Evolutionary conservation across 2,329 filamentous ascomycete species (phyloP).

Genomic region (Diaporthe citriasiana): DNA sequence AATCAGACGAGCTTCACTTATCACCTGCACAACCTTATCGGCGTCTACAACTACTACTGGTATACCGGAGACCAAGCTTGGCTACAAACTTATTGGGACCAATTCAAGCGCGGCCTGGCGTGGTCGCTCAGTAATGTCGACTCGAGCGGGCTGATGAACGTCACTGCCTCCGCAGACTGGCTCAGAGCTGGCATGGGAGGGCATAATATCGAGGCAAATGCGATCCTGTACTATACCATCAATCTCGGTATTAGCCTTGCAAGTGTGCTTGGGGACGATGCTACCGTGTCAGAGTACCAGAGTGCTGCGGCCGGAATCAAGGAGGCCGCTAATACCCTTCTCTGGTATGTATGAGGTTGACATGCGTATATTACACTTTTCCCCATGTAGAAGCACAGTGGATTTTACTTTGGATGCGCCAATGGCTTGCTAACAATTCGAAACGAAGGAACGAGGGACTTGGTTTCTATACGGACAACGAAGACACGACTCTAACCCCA

Average conservation of each 20-base stretch:
- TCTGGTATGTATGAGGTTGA: constrained; percentile 19
- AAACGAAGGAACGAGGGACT: constrained; percentile 26
- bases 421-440: background rate
- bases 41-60: constrained; percentile 70
- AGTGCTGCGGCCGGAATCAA: constrained; percentile 35
- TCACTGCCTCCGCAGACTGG: constrained; percentile 65
- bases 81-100: constrained; percentile 60
- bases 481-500: constrained; percentile 39
- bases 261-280: constrained; percentile 56
- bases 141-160: constrained; percentile 59
- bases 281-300: constrained; percentile 13
- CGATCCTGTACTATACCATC: constrained; percentile 67
- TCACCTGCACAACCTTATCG: constrained; percentile 71
- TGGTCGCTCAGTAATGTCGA: constrained; percentile 53
- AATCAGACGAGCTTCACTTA: constrained; percentile 63
- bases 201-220: constrained; percentile 66
- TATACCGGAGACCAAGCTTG: constrained; percentile 67
- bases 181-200: constrained; percentile 64
- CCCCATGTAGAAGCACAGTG: background rate
- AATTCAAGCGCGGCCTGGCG: constrained; percentile 62
- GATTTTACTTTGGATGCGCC: background rate
- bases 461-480: constrained; percentile 45
- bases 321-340: constrained; percentile 34
- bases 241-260: constrained; percentile 63
- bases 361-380: background rate